phyloP scores from a whole-genome alignment of 2,329 filamentous ascomycete species.

The Neopestalotiopsis sp. region DNA sequence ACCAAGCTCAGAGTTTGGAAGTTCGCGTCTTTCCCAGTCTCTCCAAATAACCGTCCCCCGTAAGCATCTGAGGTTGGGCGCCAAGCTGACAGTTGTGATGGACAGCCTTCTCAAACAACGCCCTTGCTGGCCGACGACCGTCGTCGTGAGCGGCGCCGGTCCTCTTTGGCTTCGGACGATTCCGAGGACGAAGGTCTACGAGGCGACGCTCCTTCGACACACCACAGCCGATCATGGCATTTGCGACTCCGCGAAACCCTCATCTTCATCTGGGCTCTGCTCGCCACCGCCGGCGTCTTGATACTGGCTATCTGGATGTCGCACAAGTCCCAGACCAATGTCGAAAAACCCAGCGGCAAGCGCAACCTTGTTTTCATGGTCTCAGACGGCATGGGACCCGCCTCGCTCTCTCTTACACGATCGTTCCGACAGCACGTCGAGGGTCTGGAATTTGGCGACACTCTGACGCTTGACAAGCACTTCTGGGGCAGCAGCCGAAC shows the following conservation, averaged over 20 bases:
- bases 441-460: slow-evolving; percentile 74
- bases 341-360: slow-evolving; percentile 62
- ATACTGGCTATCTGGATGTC: slow-evolving; percentile 79
- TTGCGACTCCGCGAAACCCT: slow-evolving; percentile 69
- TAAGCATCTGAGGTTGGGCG: background rate
- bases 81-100: slow-evolving; percentile 5
- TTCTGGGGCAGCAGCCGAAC: slow-evolving; percentile 91
- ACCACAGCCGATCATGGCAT: slow-evolving; percentile 32
- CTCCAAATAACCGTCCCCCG: background rate
- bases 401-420: slow-evolving; percentile 84
- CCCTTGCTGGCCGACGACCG: slow-evolving; percentile 36
- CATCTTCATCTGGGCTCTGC: slow-evolving; percentile 80
- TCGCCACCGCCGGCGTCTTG: slow-evolving; percentile 80
- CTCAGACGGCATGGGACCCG: slow-evolving; percentile 96
- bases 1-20: too few relatives aligned
- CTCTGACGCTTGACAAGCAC: slow-evolving; percentile 82
- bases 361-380: slow-evolving; percentile 99
- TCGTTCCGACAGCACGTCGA: slow-evolving; percentile 82
- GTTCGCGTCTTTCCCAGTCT: background rate
- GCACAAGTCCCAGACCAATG: slow-evolving; percentile 64
- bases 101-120: slow-evolving; percentile 33
- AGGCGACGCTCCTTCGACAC: slow-evolving; percentile 31
- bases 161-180: slow-evolving; percentile 25
- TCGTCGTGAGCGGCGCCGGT: slow-evolving; percentile 29
- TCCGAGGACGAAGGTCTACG: slow-evolving; percentile 43